These are phyloP conservation scores for Fusarium sp. DNA, from an alignment of 2,329 filamentous ascomycete genomes.

Conservation along the genomic window DNA sequence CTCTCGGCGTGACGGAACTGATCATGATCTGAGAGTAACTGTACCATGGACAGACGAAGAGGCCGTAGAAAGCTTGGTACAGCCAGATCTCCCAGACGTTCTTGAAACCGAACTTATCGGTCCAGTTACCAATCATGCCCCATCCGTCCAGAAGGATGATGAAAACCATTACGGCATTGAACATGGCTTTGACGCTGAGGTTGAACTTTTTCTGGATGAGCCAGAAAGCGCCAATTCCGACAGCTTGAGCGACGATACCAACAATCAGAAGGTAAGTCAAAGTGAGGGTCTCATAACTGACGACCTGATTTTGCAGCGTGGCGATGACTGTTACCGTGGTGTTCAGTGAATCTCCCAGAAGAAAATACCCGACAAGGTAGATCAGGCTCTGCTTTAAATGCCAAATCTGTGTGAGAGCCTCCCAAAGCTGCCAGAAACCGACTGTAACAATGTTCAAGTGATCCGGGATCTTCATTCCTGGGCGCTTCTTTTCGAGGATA, in stretches of 20 bases:
- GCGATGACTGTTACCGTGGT: slow-evolving; percentile 76
- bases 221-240: slow-evolving; percentile 73
- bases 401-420: slow-evolving; percentile 70
- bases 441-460: slow-evolving; percentile 63
- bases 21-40: slow-evolving; percentile 79
- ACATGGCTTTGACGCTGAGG: slow-evolving; percentile 74
- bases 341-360: slow-evolving; percentile 76
- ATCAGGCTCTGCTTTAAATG: slow-evolving; percentile 72
- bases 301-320: slow-evolving; percentile 73
- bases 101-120: slow-evolving; percentile 57
- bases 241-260: slow-evolving; percentile 70
- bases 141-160: slow-evolving; percentile 69
- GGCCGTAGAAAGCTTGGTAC: slow-evolving; percentile 68
- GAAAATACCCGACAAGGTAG: slow-evolving; percentile 74
- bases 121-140: slow-evolving; percentile 62
- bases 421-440: slow-evolving; percentile 70
- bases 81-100: slow-evolving; percentile 60
- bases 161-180: slow-evolving; percentile 70
- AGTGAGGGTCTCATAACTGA: slow-evolving; percentile 72
- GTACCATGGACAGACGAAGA: slow-evolving; percentile 77
- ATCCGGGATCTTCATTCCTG: slow-evolving; percentile 60
- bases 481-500: slow-evolving; percentile 70
- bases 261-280: slow-evolving; percentile 75
- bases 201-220: slow-evolving; percentile 68
- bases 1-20: slow-evolving; percentile 73